A percentile compares a stretch with the other conserved stretches of the same genome.
These are phyloP conservation scores for Paecilomyces niveus DNA, from an alignment of 2,329 filamentous ascomycete species.

Conservation along the genomic window DNA sequence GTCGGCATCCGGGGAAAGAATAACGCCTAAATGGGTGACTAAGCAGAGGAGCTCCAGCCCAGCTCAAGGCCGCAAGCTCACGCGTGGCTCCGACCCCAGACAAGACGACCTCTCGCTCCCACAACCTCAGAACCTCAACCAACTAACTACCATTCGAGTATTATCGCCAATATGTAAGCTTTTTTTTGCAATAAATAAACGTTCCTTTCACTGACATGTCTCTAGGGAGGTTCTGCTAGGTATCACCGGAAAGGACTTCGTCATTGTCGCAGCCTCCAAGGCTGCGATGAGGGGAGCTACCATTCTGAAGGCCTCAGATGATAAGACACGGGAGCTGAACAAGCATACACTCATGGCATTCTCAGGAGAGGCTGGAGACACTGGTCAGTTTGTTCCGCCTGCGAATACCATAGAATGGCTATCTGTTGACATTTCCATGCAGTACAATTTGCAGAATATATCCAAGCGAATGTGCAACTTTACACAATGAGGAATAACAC, in stretches of 20 bases:
- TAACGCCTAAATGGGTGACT: conserved; percentile 10
- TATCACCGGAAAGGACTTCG: conserved; percentile 99
- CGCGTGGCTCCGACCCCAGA: conserved; percentile 24
- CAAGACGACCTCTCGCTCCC: conserved; percentile 8
- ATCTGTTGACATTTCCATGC: conserved; percentile 9
- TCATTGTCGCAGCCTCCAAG: conserved; percentile 94
- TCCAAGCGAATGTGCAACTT: conserved; percentile 95
- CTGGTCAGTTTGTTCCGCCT: conserved; percentile 49
- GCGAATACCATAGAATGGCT: neutral
- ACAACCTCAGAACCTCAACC: conserved; percentile 8
- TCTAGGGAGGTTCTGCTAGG: conserved; percentile 92
- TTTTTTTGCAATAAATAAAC: neutral
- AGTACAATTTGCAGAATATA: conserved; percentile 99
- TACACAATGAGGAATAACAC: conserved; percentile 98
- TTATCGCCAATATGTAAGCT: conserved; percentile 21
- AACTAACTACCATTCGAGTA: conserved; percentile 6
- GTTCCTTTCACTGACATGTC: neutral
- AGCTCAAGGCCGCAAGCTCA: conserved; percentile 33
- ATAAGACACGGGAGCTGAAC: conserved; percentile 92
- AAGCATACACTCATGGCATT: conserved; percentile 92
- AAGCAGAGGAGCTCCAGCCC: conserved; percentile 17
- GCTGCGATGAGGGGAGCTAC: conserved; percentile 96
- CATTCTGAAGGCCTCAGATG: conserved; percentile 88
- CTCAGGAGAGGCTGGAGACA: conserved; percentile 93
- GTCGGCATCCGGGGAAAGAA: conserved; percentile 6